Conservation (phyloP, 1,284 basidiomycete genomes). For the Porodaedalea pini region DNA sequence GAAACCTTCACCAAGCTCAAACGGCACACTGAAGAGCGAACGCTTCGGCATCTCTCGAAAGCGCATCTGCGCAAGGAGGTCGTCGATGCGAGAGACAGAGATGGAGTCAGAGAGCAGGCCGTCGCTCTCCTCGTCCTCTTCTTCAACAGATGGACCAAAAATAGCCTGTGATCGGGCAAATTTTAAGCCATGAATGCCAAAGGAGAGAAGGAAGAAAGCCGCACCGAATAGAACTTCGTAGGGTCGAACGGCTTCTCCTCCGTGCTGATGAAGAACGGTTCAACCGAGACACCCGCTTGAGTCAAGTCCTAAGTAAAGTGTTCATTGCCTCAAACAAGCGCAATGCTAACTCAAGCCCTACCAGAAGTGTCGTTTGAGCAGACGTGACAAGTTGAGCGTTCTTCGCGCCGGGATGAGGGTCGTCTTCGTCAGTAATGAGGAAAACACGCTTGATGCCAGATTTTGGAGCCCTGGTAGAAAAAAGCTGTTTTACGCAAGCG, state of each 20-base stretch:
- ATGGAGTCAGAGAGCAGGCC: conserved; percentile 60
- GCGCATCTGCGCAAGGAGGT: conserved; percentile 79
- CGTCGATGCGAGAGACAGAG: conserved; percentile 69
- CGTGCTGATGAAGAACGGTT: conserved; percentile 89
- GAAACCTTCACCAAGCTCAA: conserved; percentile 78
- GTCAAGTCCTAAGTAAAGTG: conserved; percentile 62
- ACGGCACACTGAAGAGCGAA: conserved; percentile 78
- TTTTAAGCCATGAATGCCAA: neutral
- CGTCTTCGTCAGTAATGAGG: conserved; percentile 88
- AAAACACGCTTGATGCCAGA: conserved; percentile 89
- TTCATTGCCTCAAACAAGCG: conserved; percentile 6
- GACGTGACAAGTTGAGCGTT: conserved; percentile 59
- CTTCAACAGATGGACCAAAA: conserved; percentile 49
- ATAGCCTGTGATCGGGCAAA: conserved; percentile 46
- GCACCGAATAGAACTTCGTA: conserved; percentile 80
- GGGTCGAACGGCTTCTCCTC: conserved; percentile 69
- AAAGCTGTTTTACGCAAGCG: neutral
- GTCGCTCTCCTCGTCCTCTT: conserved; percentile 45
- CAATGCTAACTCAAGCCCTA: conserved; percentile 31
- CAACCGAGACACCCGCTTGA: conserved; percentile 78
- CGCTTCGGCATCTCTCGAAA: conserved; percentile 87
- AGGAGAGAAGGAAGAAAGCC: conserved; percentile 29
- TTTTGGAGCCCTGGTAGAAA: conserved; percentile 75
- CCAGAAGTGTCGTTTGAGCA: conserved; percentile 66
- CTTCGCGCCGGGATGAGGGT: conserved; percentile 46